Evolutionary conservation across 2,329 filamentous ascomycete genomes (phyloP).

Genomic region (Bertia moriformis): DNA sequence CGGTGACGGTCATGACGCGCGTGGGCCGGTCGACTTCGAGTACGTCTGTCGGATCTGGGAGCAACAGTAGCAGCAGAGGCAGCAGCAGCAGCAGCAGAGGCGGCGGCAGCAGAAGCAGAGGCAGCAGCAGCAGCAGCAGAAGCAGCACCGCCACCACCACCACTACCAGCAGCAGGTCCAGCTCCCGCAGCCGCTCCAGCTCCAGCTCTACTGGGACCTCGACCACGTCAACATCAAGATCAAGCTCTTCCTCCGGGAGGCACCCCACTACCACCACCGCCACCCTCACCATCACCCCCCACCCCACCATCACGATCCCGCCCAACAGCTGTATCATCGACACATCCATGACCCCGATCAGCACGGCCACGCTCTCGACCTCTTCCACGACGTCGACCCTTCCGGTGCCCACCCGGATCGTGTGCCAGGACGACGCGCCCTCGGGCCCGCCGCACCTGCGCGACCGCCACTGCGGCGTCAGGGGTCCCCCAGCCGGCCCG

Average conservation of each 20-base stretch:
- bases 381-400: conserved; percentile 5
- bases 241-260: not conserved
- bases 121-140: too few relatives aligned
- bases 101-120: too few relatives aligned
- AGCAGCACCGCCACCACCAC: too few relatives aligned
- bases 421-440: conserved; percentile 11
- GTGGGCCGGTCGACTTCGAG: too few relatives aligned
- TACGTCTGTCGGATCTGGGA: too few relatives aligned
- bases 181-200: too few relatives aligned
- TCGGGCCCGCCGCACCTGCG: conserved; percentile 14
- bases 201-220: too few relatives aligned
- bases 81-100: too few relatives aligned
- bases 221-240: conserved; percentile 1
- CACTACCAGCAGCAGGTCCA: too few relatives aligned
- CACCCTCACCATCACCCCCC: conserved; percentile 3
- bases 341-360: conserved; percentile 15
- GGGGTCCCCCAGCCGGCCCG: conserved; percentile 16
- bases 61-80: too few relatives aligned
- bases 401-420: conserved; percentile 12
- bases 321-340: conserved; percentile 18
- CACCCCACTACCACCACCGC: conserved; percentile 2
- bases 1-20: too few relatives aligned
- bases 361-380: conserved; percentile 10
- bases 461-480: conserved; percentile 21
- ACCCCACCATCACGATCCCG: not conserved